Evolutionary conservation across 2,329 filamentous ascomycete genomes (phyloP).

Genomic region (Westerdykella ornata): DNA sequence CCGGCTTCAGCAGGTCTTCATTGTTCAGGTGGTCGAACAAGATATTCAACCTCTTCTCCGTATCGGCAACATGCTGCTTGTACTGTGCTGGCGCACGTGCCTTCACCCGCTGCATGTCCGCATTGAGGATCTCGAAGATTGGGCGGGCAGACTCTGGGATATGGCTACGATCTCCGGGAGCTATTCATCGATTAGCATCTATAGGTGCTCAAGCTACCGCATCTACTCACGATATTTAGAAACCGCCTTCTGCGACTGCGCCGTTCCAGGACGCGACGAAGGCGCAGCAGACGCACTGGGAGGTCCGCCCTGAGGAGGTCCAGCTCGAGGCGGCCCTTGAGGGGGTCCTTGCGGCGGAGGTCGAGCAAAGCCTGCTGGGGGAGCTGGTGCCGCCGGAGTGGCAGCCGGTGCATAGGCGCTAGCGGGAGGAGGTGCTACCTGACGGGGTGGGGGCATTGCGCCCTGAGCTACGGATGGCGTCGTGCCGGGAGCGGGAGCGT

Average conservation of each 20-base stretch:
- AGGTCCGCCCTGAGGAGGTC: conserved; percentile 36
- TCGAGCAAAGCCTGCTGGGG: conserved; percentile 45
- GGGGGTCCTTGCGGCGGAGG: conserved; percentile 41
- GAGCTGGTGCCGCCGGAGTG: conserved; percentile 37
- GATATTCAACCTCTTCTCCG: conserved; percentile 83
- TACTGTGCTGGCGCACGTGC: conserved; percentile 79
- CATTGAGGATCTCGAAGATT: conserved; percentile 72
- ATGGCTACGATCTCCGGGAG: conserved; percentile 78
- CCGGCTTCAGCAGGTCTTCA: conserved; percentile 75
- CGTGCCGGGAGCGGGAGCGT: conserved; percentile 58
- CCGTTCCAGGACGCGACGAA: conserved; percentile 42
- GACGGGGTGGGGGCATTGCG: conserved; percentile 36
- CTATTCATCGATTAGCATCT: conserved; percentile 29
- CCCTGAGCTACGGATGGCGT: conserved; percentile 41
- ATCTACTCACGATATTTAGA: conserved; percentile 61
- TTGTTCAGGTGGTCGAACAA: conserved; percentile 98
- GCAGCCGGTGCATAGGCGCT: conserved; percentile 11
- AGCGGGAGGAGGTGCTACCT: conserved; percentile 41
- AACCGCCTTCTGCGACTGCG: conserved; percentile 48
- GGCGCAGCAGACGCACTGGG: conserved; percentile 22
- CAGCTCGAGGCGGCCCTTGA: conserved; percentile 38
- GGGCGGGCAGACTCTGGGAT: conserved; percentile 71
- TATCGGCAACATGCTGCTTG: conserved; percentile 83
- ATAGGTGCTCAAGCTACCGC: not conserved
- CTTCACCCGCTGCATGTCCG: conserved; percentile 85